These are phyloP conservation scores for Xanthoconium stramineum DNA, from an alignment of 768 basidiomycete species.

Conservation along the genomic window DNA sequence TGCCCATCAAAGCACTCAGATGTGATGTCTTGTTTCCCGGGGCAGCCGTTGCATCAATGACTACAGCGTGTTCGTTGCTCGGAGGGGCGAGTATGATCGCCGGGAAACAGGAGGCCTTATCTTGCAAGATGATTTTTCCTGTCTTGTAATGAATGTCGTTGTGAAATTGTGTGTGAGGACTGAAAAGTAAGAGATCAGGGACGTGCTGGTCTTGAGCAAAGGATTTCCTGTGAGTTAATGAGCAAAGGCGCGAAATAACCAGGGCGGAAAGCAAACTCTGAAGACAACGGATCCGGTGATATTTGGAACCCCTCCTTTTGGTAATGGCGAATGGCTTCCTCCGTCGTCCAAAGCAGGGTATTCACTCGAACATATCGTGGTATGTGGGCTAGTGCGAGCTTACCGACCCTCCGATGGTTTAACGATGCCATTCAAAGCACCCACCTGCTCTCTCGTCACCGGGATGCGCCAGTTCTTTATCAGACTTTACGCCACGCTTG, in stretches of 20 bases:
- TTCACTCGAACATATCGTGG: slow-evolving; percentile 89
- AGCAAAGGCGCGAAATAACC: not conserved
- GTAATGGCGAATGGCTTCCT: slow-evolving; percentile 61
- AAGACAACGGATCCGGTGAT: slow-evolving; percentile 45
- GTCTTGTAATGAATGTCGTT: slow-evolving; percentile 66
- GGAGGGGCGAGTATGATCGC: slow-evolving; percentile 83
- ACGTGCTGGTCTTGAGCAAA: slow-evolving; percentile 81
- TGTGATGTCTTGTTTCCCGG: slow-evolving; percentile 99
- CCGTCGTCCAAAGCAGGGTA: slow-evolving; percentile 60
- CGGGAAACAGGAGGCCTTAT: slow-evolving; percentile 98
- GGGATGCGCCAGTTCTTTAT: slow-evolving; percentile 59
- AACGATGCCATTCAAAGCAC: slow-evolving; percentile 9
- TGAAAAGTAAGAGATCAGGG: slow-evolving; percentile 75
- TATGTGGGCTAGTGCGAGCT: slow-evolving; percentile 49
- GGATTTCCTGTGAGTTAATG: slow-evolving; percentile 41
- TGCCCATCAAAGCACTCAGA: slow-evolving; percentile 82
- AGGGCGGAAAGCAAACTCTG: slow-evolving; percentile 37
- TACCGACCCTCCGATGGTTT: not conserved
- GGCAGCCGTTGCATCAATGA: slow-evolving; percentile 94
- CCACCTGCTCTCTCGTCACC: slow-evolving; percentile 65
- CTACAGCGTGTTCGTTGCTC: slow-evolving; percentile 43
- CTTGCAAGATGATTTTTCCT: slow-evolving; percentile 90
- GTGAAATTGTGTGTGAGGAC: slow-evolving; percentile 63
- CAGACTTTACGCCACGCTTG: slow-evolving; percentile 63
- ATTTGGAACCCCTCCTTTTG: slow-evolving; percentile 52